Evolutionary conservation across 192 early-diverging fungal species (phyloP).

Genomic region (Coemansia sp.): DNA sequence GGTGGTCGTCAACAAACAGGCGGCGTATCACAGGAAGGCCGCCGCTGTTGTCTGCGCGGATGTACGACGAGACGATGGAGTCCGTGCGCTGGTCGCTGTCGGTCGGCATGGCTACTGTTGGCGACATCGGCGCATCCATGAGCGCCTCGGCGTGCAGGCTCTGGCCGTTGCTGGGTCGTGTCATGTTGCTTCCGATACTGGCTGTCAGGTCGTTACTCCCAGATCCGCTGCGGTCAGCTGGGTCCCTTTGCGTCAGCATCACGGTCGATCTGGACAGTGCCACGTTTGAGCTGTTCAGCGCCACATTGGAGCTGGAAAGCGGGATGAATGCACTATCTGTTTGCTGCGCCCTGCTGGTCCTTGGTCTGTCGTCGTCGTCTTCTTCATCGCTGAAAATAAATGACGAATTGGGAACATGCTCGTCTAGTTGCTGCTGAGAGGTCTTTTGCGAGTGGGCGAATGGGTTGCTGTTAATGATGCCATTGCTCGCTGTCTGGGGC

Average conservation of each 20-base stretch:
- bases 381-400: constrained; percentile 8
- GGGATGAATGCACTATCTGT: constrained; percentile 27
- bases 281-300: constrained; percentile 1
- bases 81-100: constrained; percentile 17
- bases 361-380: not conserved
- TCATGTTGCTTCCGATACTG: constrained; percentile 18
- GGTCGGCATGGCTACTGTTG: not conserved
- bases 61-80: constrained; percentile 41
- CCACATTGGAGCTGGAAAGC: constrained; percentile 40
- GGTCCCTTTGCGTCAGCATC: constrained; percentile 5
- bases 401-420: constrained; percentile 12
- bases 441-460: not conserved
- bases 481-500: not conserved
- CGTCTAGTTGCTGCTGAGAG: constrained; percentile 15
- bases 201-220: constrained; percentile 8
- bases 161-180: constrained; percentile 37
- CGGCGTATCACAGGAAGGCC: constrained; percentile 9
- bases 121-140: not conserved
- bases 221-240: not conserved
- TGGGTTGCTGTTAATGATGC: not conserved
- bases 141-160: constrained; percentile 41
- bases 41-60: constrained; percentile 30
- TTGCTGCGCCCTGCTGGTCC: constrained; percentile 2
- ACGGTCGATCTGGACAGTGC: constrained; percentile 37
- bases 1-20: constrained; percentile 15